A percentile compares a stretch with the other conserved stretches of the same genome.
phyloP scores from a whole-genome alignment of 768 basidiomycete species.

The Holtermannia corniformis region DNA sequence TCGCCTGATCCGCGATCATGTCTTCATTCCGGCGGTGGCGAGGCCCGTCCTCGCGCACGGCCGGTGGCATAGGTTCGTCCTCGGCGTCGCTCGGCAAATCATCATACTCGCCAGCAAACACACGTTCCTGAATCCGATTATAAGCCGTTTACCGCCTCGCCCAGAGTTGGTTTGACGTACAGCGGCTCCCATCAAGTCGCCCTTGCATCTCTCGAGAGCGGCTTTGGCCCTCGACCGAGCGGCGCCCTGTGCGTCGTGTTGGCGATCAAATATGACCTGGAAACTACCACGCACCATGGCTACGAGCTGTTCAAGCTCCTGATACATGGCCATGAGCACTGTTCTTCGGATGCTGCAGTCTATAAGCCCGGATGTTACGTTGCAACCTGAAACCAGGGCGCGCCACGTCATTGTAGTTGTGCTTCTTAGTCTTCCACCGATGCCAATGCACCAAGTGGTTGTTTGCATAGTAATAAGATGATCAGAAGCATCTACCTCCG shows the following conservation, averaged over 20 bases:
- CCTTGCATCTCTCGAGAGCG: constrained; percentile 63
- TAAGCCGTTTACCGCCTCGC: background rate
- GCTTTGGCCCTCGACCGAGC: constrained; percentile 69
- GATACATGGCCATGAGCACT: constrained; percentile 45
- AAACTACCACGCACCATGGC: constrained; percentile 47
- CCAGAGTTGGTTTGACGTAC: constrained; percentile 62
- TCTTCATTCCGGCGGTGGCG: background rate
- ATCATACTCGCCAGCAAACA: constrained; percentile 60
- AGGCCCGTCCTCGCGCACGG: background rate
- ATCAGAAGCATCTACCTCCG: too few relatives aligned
- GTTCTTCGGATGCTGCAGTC: too few relatives aligned
- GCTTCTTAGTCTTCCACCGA: too few relatives aligned
- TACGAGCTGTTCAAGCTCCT: constrained; percentile 54
- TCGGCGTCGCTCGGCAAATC: constrained; percentile 50
- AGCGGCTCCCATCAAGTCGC: constrained; percentile 84
- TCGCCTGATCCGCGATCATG: constrained; percentile 49
- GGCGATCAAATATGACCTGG: background rate
- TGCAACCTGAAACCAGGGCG: background rate
- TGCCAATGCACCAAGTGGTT: too few relatives aligned
- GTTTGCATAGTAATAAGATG: too few relatives aligned
- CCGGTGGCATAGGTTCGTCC: too few relatives aligned
- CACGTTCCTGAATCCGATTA: constrained; percentile 29
- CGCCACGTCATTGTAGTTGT: too few relatives aligned
- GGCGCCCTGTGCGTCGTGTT: constrained; percentile 72
- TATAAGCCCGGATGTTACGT: too few relatives aligned